Evolutionary conservation across 768 basidiomycete genomes (phyloP), one percentile per base, ranked within the genome.

Genomic region (Leccinum incarnatum): DNA sequence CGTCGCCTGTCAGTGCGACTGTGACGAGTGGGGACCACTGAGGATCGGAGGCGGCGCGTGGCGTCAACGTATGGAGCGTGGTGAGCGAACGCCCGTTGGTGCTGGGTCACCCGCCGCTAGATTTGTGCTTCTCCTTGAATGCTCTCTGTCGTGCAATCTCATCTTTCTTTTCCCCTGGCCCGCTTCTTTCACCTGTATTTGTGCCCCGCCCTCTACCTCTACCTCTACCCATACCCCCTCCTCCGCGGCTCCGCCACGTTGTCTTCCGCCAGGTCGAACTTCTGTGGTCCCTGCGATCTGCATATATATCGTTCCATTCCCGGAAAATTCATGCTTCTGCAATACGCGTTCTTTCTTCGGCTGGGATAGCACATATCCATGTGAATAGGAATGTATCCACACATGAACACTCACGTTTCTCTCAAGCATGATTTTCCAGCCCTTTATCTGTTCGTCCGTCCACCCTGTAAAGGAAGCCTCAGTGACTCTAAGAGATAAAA

Each of bases 361-460:
- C 86, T 90, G 66, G 4, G 51, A 53, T 29, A 56, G 29, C 7
- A 27, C n/a, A 57, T 32, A 47, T 57, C n/a, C 42, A 29, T 45
- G 59, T 64, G 29, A 64, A 60, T 36, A 51, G 7, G 29, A 61
- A 40, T 57, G 57, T 48, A 59, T 50, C 51, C 32, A 55, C 42
- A 45, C 14, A 57, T 17, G 60, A 56, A 2, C 62, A 77, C 89
- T 60, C 66, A 96, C 95, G 67, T 95, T 88, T 64, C 88, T 77
- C 57, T 98, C 95, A 58, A 97, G 72, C 88, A 96, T 93, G 56
- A 91, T 86, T 57, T 75, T 82, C 94, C 94, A 97, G 0, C 94
- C 95, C 72, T 97, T 94, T 27, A 97, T 86, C 67, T 96, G 94
- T 63, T 89, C 89, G 66, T 97, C 86, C 10, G 70, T 76, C 86